Conservation (phyloP, 495 filamentous ascomycete species). For the Choiromyces venosus region DNA sequence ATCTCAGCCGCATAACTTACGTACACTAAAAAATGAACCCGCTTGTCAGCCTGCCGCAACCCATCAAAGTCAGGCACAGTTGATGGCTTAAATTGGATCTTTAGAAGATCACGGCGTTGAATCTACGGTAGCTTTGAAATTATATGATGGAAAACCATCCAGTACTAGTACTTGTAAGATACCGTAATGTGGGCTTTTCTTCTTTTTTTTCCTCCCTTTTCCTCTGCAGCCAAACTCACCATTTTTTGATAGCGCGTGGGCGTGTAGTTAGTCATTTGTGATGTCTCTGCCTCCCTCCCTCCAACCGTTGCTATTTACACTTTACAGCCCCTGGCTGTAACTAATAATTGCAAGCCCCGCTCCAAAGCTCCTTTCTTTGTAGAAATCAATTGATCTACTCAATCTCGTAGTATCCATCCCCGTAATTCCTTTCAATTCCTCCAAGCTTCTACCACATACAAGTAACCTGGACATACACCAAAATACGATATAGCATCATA, state of each 20-base stretch:
- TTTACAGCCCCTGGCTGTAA: neutral
- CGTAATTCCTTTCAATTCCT: neutral
- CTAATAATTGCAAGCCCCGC: neutral
- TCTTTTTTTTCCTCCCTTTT: too few relatives aligned
- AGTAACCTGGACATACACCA: neutral
- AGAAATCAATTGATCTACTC: neutral
- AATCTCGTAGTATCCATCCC: neutral
- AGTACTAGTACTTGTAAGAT: too few relatives aligned
- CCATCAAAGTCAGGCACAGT: neutral
- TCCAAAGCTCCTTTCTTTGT: neutral
- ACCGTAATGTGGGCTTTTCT: too few relatives aligned
- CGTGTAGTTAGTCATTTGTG: neutral
- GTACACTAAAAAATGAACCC: neutral
- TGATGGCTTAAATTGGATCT: neutral
- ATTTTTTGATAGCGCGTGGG: neutral
- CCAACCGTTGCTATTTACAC: neutral
- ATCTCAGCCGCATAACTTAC: neutral
- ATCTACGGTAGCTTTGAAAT: neutral
- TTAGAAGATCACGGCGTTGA: neutral
- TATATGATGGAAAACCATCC: neutral
- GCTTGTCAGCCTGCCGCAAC: neutral
- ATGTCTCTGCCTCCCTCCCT: neutral
- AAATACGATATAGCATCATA: neutral
- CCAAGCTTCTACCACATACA: neutral
- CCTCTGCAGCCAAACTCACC: neutral